Evolutionary conservation across 345 rosid genomes (phyloP).

Genomic region (Populus davidiana): DNA sequence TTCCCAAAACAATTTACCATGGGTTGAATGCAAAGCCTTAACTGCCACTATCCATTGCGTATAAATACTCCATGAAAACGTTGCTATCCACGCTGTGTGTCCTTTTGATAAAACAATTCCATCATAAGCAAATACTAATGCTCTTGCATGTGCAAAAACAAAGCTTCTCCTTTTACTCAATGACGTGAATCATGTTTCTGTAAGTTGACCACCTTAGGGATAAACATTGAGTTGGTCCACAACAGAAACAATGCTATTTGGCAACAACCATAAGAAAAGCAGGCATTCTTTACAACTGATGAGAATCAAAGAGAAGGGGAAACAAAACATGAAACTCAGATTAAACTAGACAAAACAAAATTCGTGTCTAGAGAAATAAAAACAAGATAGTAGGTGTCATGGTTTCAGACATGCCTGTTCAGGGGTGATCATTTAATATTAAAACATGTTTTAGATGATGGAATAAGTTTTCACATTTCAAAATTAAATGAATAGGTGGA

Average conservation of each 20-base stretch:
- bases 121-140: too few relatives aligned
- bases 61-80: not conserved
- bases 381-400: too few relatives aligned
- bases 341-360: too few relatives aligned
- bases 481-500: not conserved
- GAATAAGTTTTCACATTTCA: not conserved
- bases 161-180: not conserved
- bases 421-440: too few relatives aligned
- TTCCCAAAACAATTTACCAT: too few relatives aligned
- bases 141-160: not conserved
- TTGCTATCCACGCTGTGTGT: not conserved
- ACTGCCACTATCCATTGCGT: not conserved
- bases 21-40: too few relatives aligned
- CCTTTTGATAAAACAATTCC: too few relatives aligned
- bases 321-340: too few relatives aligned
- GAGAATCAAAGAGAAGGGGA: not conserved
- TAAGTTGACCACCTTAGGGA: not conserved
- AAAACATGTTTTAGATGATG: too few relatives aligned
- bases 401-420: too few relatives aligned
- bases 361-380: too few relatives aligned
- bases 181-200: not conserved
- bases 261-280: not conserved
- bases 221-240: not conserved
- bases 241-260: not conserved
- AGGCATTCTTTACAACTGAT: not conserved